A percentile compares a stretch with the other conserved stretches of the same genome.
These are phyloP conservation scores for Botrytis hyacinthi DNA, from an alignment of 2,329 filamentous ascomycete genomes.

Conservation along the genomic window DNA sequence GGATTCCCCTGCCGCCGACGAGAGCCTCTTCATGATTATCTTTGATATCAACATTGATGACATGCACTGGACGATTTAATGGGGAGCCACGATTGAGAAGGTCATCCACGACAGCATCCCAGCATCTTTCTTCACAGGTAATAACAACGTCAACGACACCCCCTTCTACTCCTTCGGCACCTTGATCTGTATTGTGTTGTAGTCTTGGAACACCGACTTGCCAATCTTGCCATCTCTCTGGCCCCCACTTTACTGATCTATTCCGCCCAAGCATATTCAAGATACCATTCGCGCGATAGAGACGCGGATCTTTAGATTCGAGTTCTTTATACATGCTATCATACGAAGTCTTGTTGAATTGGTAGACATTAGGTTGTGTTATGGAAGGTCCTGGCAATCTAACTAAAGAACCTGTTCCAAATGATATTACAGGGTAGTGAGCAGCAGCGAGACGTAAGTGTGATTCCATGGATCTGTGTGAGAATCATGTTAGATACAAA, in stretches of 20 bases:
- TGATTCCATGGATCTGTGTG: constrained; percentile 88
- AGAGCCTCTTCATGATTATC: constrained; percentile 97
- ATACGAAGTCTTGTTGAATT: constrained; percentile 97
- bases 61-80: constrained; percentile 89
- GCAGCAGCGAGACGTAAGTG: constrained; percentile 86
- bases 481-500: constrained; percentile 24
- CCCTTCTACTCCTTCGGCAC: constrained; percentile 76
- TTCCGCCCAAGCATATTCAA: constrained; percentile 96
- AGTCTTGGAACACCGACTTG: constrained; percentile 79
- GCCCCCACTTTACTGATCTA: constrained; percentile 86
- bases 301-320: constrained; percentile 74
- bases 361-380: constrained; percentile 92
- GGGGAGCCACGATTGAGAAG: constrained; percentile 80
- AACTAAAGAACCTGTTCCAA: constrained; percentile 92
- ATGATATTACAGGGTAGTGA: constrained; percentile 93
- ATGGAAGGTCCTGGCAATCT: constrained; percentile 89
- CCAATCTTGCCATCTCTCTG: constrained; percentile 98
- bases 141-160: constrained; percentile 93
- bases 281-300: constrained; percentile 90
- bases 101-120: constrained; percentile 96
- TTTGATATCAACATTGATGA: constrained; percentile 97
- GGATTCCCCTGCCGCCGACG: constrained; percentile 84
- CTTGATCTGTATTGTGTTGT: constrained; percentile 72
- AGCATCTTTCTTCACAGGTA: constrained; percentile 96
- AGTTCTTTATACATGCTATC: constrained; percentile 92